Percentiles rank a stretch among this genome's conserved stretches.
Evolutionary conservation across 2,329 filamentous ascomycete species (phyloP).

Genomic region (Talaromyces sp.): DNA sequence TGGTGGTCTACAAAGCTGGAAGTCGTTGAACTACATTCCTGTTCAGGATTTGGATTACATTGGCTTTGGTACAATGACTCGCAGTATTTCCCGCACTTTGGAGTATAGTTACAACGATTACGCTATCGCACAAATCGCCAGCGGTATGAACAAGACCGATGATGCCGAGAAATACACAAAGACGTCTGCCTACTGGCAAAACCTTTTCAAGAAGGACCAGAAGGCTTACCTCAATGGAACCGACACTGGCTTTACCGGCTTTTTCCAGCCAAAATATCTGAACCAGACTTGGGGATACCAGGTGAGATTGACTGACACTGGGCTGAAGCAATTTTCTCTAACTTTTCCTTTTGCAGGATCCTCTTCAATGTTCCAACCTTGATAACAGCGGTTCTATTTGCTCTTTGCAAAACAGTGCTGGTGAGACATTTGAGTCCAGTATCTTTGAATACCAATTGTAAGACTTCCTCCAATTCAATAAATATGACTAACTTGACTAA

Average conservation of each 20-base stretch:
- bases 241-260: conserved; percentile 61
- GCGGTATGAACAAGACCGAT: conserved; percentile 45
- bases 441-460: conserved; percentile 36
- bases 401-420: conserved; percentile 24
- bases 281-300: conserved; percentile 65
- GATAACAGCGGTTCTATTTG: conserved; percentile 34
- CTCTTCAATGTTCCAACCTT: conserved; percentile 52
- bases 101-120: conserved; percentile 75
- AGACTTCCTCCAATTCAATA: conserved; percentile 43
- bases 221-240: conserved; percentile 48
- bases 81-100: conserved; percentile 63
- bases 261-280: conserved; percentile 62
- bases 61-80: conserved; percentile 62
- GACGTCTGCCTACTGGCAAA: conserved; percentile 55
- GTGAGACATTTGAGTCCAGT: conserved; percentile 27
- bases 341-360: conserved; percentile 29
- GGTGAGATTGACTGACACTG: conserved; percentile 42
- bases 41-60: conserved; percentile 60
- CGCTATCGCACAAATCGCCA: conserved; percentile 55
- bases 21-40: conserved; percentile 62
- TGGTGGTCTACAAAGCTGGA: conserved; percentile 66
- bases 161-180: conserved; percentile 40
- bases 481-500: conserved; percentile 34
- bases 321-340: conserved; percentile 13
- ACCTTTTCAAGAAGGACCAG: conserved; percentile 58